phyloP scores from a whole-genome alignment of 2,329 filamentous ascomycete species.

The Talaromyces rugulosus region DNA sequence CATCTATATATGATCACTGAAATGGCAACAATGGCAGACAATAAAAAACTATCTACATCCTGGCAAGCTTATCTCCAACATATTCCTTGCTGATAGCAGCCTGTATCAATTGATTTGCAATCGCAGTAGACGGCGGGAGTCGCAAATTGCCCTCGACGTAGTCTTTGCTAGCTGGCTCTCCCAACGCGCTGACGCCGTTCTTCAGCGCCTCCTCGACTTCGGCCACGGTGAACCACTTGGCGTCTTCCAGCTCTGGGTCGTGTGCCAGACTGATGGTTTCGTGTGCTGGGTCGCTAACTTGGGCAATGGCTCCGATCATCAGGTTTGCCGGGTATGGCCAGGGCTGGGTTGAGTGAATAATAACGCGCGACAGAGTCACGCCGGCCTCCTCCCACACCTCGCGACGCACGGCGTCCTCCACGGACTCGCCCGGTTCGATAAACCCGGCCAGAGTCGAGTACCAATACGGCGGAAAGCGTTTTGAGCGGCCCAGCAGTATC shows the following conservation, averaged over 20 bases:
- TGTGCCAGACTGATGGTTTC: slow-evolving; percentile 80
- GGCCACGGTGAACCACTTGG: slow-evolving; percentile 80
- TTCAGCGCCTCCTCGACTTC: slow-evolving; percentile 73
- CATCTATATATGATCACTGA: neutral
- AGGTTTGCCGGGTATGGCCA: slow-evolving; percentile 83
- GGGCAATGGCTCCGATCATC: slow-evolving; percentile 84
- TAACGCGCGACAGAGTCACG: slow-evolving; percentile 69
- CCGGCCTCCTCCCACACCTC: slow-evolving; percentile 87
- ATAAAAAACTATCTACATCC: slow-evolving; percentile 25
- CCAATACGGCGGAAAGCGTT: slow-evolving; percentile 78
- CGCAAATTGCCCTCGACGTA: slow-evolving; percentile 75
- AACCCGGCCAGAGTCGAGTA: slow-evolving; percentile 87
- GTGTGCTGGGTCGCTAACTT: slow-evolving; percentile 68
- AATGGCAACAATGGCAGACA: neutral
- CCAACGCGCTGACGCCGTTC: slow-evolving; percentile 63
- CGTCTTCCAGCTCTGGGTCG: slow-evolving; percentile 86
- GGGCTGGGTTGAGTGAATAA: slow-evolving; percentile 78
- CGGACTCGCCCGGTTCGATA: slow-evolving; percentile 77
- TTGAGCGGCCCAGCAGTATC: slow-evolving; percentile 78
- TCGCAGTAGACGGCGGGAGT: slow-evolving; percentile 80
- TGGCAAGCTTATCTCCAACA: slow-evolving; percentile 54
- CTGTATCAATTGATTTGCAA: slow-evolving; percentile 82
- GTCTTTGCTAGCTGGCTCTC: slow-evolving; percentile 58
- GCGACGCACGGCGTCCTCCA: slow-evolving; percentile 77
- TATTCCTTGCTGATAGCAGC: slow-evolving; percentile 72